Base-by-base conservation (phyloP, 2,329 filamentous ascomycete species). In the Penicillium freii region DNA sequence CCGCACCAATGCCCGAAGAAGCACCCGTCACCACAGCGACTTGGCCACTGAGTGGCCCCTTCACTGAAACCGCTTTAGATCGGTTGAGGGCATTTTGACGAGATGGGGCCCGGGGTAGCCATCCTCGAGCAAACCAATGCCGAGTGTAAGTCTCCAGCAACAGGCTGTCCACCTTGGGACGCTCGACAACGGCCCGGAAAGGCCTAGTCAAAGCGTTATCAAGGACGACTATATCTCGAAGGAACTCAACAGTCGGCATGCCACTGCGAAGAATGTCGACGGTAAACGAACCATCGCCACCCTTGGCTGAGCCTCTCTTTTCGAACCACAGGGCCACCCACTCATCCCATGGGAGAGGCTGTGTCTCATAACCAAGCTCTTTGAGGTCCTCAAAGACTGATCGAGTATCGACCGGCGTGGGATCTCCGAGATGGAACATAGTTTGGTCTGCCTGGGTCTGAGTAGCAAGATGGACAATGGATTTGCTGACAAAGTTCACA, bases 21-120 rank as follows among this genome's bases (percentile, higher is more conserved):
- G 89, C 89, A 29, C 90, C 90, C 0, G 88, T 91, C n/a, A 92
- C 80, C 29, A 92, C 84, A 23, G 87, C 90, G 0, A 92, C 87
- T 44, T 84, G 83, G 13, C 88, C 89, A 39, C 81, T 82, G 3
- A 92, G 76, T 3, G 87, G 84, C 1, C 87, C 87, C 58, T 77
- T 77, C 45, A 77, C 72, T 48, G 80, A 77, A 29, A 76, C 73
- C 48, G 77, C 75, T 4, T 73, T 73, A 21, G 77, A 69, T 7
- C 78, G 78, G 33, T 78, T 78, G 3, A 77, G 72, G 48, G 78
- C 76, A 46, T 77, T 71, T 13, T 79, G 77, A 6, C 80, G 80
- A 4, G 77, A 77, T 4, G 89, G 89, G 19, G 87, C 81, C 3
- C 78, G 80, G 6, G 84, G 80, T 5, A 93, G 79, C 90, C 90